Evolutionary conservation across 352 stramenopile species (phyloP).

Genomic region (Pythium grandisporangium): DNA sequence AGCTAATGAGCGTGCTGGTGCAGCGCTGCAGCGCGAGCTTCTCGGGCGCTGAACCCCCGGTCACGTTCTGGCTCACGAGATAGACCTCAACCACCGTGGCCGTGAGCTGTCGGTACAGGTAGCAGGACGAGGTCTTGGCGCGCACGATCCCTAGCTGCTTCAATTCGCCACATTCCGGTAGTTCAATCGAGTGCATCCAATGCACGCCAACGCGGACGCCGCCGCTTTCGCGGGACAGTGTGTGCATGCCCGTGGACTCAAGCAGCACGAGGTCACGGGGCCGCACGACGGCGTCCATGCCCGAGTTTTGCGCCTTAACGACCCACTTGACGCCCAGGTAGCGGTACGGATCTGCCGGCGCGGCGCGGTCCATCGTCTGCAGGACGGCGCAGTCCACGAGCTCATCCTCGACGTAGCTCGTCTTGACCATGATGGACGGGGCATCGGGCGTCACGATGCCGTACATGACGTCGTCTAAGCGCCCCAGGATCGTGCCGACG

Average conservation of each 20-base stretch:
- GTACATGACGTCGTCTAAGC: constrained; percentile 18
- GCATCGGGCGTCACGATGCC: no score
- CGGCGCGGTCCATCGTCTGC: constrained; percentile 25
- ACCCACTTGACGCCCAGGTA: constrained; percentile 48
- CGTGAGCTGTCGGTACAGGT: constrained; percentile 23
- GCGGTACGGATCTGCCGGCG: constrained; percentile 27
- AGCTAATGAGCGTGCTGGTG: constrained; percentile 15
- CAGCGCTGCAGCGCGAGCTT: constrained; percentile 13
- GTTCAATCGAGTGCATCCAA: constrained; percentile 28
- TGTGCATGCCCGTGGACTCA: constrained; percentile 8
- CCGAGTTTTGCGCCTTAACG: constrained; percentile 18
- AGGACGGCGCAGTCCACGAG: constrained; percentile 31
- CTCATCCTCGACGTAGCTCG: constrained; percentile 9
- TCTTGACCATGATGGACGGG: no score
- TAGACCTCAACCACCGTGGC: constrained; percentile 26
- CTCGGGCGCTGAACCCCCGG: constrained; percentile 10
- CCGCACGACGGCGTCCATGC: no score
- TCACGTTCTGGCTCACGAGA: constrained; percentile 18
- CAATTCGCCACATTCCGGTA: constrained; percentile 14
- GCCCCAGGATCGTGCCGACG: constrained; percentile 13
- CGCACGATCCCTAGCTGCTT: constrained; percentile 12
- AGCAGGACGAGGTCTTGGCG: constrained; percentile 19
- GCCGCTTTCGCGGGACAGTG: constrained; percentile 3
- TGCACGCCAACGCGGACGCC: constrained; percentile 29
- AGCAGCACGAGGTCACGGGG: constrained; percentile 13